Percentiles rank a stretch among this genome's conserved stretches.
Conservation (phyloP, 768 basidiomycete species). For the Cystofilobasidium macerans region DNA sequence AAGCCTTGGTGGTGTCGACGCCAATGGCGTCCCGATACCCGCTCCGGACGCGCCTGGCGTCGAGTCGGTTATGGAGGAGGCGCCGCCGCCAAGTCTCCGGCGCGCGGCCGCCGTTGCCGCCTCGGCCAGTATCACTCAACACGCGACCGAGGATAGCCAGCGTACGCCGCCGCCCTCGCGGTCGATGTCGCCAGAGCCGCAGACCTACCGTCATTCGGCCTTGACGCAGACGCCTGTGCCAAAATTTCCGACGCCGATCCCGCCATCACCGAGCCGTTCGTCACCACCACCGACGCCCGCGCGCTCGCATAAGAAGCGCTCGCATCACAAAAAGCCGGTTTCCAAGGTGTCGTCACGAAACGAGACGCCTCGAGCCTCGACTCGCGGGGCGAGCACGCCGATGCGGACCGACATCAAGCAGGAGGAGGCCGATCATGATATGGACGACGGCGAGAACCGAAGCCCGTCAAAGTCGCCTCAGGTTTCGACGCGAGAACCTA, state of each 20-base stretch:
- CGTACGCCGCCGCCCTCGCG: neutral
- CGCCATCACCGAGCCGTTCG: neutral
- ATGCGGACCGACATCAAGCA: neutral
- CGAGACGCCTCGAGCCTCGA: neutral
- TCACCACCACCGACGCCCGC: neutral
- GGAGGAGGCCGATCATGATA: slow-evolving; percentile 5
- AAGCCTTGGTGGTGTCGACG: slow-evolving; percentile 49
- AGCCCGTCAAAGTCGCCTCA: neutral
- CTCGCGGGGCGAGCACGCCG: neutral
- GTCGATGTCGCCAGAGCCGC: neutral
- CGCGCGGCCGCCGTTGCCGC: slow-evolving; percentile 80
- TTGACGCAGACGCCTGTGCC: neutral
- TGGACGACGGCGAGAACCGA: neutral
- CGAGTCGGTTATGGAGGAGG: neutral
- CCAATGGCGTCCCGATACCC: slow-evolving; percentile 14
- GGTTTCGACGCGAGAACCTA: neutral
- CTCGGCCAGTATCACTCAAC: slow-evolving; percentile 71
- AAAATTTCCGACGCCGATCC: neutral
- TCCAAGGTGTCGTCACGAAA: neutral
- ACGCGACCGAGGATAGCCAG: slow-evolving; percentile 42
- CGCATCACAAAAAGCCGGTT: neutral
- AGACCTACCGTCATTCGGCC: neutral
- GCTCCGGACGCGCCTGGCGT: slow-evolving; percentile 10
- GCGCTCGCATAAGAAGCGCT: too few relatives aligned
- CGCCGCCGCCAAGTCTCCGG: slow-evolving; percentile 41